Evolutionary conservation across 2,329 filamentous ascomycete species (phyloP).

Genomic region (Aspergillus hiratsukae): DNA sequence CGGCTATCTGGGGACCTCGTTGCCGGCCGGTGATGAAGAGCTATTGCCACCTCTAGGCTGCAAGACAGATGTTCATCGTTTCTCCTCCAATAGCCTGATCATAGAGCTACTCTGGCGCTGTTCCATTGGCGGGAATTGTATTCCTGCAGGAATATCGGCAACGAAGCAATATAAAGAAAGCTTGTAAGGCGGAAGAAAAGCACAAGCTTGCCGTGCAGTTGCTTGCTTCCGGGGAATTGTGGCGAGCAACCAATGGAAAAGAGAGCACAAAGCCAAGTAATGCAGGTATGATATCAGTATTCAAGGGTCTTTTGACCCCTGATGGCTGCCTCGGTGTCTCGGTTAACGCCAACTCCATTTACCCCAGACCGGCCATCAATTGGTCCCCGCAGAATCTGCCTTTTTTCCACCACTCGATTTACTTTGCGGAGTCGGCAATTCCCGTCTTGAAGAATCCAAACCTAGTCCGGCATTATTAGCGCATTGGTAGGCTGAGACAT

Average conservation of each 20-base stretch:
- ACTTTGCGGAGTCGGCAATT: neutral
- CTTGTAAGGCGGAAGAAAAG: neutral
- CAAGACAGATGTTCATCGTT: neutral
- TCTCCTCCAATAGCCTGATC: neutral
- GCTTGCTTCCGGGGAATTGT: no score
- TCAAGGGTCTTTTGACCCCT: neutral
- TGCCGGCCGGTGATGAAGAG: neutral
- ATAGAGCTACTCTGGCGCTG: neutral
- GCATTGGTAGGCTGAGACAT: no score
- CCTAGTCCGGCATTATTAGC: no score
- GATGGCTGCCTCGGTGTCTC: neutral
- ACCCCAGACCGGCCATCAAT: neutral
- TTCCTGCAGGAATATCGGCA: neutral
- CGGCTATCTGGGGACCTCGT: neutral
- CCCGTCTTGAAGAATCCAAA: neutral
- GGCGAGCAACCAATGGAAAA: no score
- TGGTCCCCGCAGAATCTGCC: no score
- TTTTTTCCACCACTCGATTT: neutral
- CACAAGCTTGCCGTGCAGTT: neutral
- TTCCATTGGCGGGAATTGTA: neutral
- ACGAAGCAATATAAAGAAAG: neutral
- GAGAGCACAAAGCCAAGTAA: no score
- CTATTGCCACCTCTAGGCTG: neutral
- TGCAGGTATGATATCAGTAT: neutral
- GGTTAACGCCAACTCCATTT: neutral